Evolutionary conservation across 139 green algal genomes (phyloP), one percentile per base, ranked within the genome.

Genomic region (Chlamydomonas schloesseri): DNA sequence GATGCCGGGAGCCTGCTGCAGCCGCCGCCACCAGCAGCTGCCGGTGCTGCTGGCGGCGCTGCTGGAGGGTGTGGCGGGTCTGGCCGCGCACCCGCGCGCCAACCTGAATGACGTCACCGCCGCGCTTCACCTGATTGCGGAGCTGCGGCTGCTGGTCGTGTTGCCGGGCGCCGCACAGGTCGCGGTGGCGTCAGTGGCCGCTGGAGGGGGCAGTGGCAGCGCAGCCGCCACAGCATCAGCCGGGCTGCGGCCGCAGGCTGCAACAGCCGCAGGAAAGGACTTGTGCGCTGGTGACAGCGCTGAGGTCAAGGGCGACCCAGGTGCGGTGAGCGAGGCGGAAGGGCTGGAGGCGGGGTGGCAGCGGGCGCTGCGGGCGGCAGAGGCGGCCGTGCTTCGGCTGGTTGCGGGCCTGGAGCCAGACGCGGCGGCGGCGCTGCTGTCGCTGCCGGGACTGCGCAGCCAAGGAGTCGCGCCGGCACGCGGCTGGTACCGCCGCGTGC

Each of bases 301-400:
- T 26, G 55, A 10, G 2, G 55, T 6, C 5, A 10, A 26, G 55
- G 20, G 55, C 2, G 20, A 6, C 2, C 55, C 55, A 64, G 55
- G 20, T 23, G 26, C 62, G 62, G 18, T 33, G 62, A 31, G 62
- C 62, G n/a, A 62, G 20, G 20, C 9, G 18, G 20, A 62, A 2
- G 55, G 10, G 55, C 21, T 24, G 55, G 55, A 24, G 55, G 18
- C 20, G 55, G 18, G 55, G 8, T 62, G 55, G 21, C 26, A 33
- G 24, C 26, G 62, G 11, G 11, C 26, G 62, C 77, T 83, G 62
- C 58, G 60, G 5, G 34, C 15, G 62, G 26, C 73, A 14, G 62
- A 83, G 77, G 37, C 29, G 60, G 64, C 26, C 4, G 62, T 83
- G 62, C 60, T 83, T 37, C 37, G 42, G 77, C 77, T 73, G 58